phyloP scores from a whole-genome alignment of 2,329 filamentous ascomycete species.

The Fusarium sp. region DNA sequence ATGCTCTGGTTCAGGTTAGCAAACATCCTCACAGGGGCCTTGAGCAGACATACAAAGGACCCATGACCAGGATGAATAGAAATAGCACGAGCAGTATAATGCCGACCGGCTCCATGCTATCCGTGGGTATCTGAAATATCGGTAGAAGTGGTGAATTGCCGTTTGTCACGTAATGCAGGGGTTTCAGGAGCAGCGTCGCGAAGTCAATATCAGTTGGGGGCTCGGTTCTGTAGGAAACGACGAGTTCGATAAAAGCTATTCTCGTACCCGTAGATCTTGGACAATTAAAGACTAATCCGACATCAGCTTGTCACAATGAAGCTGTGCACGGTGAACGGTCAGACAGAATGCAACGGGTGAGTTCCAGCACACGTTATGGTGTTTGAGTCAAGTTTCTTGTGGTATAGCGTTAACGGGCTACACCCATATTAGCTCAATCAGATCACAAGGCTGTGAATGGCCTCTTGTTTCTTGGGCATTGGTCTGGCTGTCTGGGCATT shows the following conservation, averaged over 20 bases:
- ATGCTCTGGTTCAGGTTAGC: slow-evolving; percentile 32
- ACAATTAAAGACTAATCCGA: neutral
- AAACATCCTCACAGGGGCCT: neutral
- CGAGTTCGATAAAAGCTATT: neutral
- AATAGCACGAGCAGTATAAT: slow-evolving; percentile 44
- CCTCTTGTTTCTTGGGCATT: neutral
- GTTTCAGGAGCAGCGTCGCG: neutral
- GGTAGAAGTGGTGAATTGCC: neutral
- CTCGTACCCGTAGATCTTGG: neutral
- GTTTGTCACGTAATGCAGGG: slow-evolving; percentile 9
- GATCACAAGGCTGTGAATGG: neutral
- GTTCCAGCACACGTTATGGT: neutral
- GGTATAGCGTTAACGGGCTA: slow-evolving; percentile 1
- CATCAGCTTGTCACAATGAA: neutral
- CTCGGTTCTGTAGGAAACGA: neutral
- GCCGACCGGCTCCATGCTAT: slow-evolving; percentile 44
- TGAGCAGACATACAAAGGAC: slow-evolving; percentile 35
- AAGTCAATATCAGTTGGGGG: neutral
- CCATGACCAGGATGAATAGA: slow-evolving; percentile 37
- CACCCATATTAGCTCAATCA: neutral
- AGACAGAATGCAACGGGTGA: neutral
- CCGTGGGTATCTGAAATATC: neutral
- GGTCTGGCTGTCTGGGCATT: neutral
- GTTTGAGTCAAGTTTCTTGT: neutral
- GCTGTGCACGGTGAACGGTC: neutral